These are phyloP conservation scores for Elymus sibiricus DNA, from an alignment of 176 grass and related monocot genomes.

Conservation along the genomic window DNA sequence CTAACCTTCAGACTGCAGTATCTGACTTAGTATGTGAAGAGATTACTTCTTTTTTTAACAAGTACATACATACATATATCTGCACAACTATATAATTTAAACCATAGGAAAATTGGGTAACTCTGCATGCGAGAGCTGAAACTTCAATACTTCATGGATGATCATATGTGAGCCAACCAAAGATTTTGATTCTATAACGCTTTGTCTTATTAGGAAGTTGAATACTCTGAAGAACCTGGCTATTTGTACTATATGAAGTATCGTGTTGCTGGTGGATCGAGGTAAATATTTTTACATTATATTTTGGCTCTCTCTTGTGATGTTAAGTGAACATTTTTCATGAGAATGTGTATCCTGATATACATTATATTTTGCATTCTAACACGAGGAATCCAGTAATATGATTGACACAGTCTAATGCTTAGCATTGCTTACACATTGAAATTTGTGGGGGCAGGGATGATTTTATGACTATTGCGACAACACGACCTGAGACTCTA, in stretches of 20 bases:
- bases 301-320: not conserved
- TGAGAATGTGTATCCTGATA: not conserved
- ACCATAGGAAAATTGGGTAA: conserved; percentile 13
- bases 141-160: conserved; percentile 12
- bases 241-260: conserved; percentile 89
- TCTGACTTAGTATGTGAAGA: conserved; percentile 83
- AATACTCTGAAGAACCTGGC: conserved; percentile 97
- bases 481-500: conserved; percentile 92
- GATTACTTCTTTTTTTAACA: not conserved
- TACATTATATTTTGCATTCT: not conserved
- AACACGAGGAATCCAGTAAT: not conserved
- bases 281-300: conserved; percentile 32
- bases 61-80: conserved; percentile 1
- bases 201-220: conserved; percentile 77
- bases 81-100: conserved; percentile 1
- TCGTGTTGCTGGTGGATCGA: conserved; percentile 86
- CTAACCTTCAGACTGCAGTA: conserved; percentile 87
- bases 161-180: conserved; percentile 11
- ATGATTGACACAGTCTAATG: conserved; percentile 6
- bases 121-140: conserved; percentile 13
- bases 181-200: conserved; percentile 22
- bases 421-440: conserved; percentile 13
- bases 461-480: conserved; percentile 96
- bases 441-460: conserved; percentile 42
- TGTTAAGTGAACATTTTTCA: conserved; percentile 1